Evolutionary conservation across 2,329 filamentous ascomycete species (phyloP).

Genomic region (Cytospora piceae): DNA sequence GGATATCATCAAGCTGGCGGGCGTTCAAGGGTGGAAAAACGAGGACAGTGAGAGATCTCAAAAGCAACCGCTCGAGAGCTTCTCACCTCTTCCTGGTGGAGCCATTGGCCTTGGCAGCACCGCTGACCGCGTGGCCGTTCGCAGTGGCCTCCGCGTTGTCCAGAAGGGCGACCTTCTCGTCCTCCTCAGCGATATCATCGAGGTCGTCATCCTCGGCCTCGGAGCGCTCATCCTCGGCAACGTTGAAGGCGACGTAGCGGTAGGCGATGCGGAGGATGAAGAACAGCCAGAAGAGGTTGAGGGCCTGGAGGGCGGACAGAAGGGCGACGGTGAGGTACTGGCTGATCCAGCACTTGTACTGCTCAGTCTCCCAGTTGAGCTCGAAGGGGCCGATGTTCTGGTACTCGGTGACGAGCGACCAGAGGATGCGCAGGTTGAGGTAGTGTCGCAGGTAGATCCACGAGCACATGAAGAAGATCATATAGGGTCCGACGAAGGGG

Average conservation of each 20-base stretch:
- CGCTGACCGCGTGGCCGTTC: conserved; percentile 35
- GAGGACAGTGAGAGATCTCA: neutral
- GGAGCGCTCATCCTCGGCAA: conserved; percentile 71
- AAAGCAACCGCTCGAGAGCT: neutral
- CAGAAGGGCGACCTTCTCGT: conserved; percentile 30
- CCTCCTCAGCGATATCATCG: conserved; percentile 43
- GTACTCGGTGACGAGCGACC: conserved; percentile 76
- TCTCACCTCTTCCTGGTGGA: conserved; percentile 29
- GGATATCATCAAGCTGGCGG: conserved; percentile 22
- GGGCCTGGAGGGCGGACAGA: conserved; percentile 68
- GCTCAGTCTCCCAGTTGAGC: conserved; percentile 74
- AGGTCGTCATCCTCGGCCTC: conserved; percentile 69
- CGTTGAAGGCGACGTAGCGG: conserved; percentile 65
- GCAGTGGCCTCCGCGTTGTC: conserved; percentile 31
- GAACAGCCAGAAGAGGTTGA: conserved; percentile 84
- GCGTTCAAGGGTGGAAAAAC: neutral
- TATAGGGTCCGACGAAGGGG: conserved; percentile 79
- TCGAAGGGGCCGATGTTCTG: conserved; percentile 73
- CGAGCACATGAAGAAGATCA: conserved; percentile 75
- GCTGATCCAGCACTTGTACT: conserved; percentile 75
- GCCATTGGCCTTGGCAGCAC: conserved; percentile 33
- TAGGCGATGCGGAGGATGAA: conserved; percentile 76
- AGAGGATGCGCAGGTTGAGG: conserved; percentile 77
- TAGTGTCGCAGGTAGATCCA: conserved; percentile 94
- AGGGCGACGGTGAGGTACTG: conserved; percentile 70